Evolutionary conservation across 2,329 filamentous ascomycete species (phyloP), one percentile per base, ranked within the genome.

Genomic region (Botrytis porri): DNA sequence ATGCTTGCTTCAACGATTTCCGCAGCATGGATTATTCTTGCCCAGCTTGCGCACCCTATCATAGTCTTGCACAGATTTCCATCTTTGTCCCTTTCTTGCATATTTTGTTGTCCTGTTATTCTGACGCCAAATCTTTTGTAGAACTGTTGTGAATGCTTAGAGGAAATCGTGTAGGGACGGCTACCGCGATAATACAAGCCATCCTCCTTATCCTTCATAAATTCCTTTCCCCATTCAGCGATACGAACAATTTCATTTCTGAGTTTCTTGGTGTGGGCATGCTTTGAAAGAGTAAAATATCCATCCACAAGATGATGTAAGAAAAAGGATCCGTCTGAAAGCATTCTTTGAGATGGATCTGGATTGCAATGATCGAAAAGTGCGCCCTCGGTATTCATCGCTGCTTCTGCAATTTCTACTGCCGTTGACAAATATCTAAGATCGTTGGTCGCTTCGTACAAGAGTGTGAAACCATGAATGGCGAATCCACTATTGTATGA

Each of bases 321-420:
- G 48, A 77, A 77, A 54, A 76, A 76, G 22, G 76, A 76, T 43
- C 75, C 70, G 35, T 77, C 75, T 3, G 75, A 76, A 35, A 76
- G 75, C 74, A 76, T 76, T 37, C 76, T 61, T 20, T 73, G 48
- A 3, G 54, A 25, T 25, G 54, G 20, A 22, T 73, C 51, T 4
- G 67, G 63, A 32, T 75, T 71, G 0, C 69, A 74, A 22, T 72
- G 75, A 71, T 77, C 76, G 51, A 73, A 75, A 39, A 77, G 43
- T 0, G 59, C 18, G 29, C 60, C 72, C 4, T 75, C 57, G 1
- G 63, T 60, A 57, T 75, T 73, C 69, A 76, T 51, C 20, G 75
- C 75, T 20, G 75, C 65, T 43, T 77, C 57, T 0, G 76, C 75
- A n/a, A 77, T 48, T 43, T 65, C 70, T n/a, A 72, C 54, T 32